Evolutionary conservation across 805 yeast genomes (phyloP).

Genomic region (Yueomyces sp.): DNA sequence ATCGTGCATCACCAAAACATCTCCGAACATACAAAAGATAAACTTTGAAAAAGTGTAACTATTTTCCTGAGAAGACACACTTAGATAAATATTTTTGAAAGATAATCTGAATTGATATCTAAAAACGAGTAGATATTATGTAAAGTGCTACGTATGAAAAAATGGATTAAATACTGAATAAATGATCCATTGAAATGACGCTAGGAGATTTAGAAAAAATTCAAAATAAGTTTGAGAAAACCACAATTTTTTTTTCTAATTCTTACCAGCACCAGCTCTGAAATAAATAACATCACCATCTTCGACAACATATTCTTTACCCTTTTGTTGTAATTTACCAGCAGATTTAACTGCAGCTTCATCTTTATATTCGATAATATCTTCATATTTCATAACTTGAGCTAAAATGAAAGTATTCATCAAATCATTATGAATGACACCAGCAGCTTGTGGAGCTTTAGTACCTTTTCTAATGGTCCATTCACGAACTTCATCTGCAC

Average conservation of each 20-base stretch:
- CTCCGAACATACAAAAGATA: too few relatives aligned
- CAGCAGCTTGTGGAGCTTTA: constrained; percentile 98
- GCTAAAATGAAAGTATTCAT: constrained; percentile 93
- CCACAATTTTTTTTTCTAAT: constrained; percentile 17
- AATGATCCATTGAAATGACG: too few relatives aligned
- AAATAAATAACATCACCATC: constrained; percentile 88
- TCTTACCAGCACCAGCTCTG: constrained; percentile 91
- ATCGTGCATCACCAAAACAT: too few relatives aligned
- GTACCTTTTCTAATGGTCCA: constrained; percentile 93
- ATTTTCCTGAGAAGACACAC: too few relatives aligned
- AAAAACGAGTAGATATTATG: too few relatives aligned
- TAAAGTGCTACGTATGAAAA: too few relatives aligned
- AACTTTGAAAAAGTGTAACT: too few relatives aligned
- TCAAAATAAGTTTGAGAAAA: too few relatives aligned
- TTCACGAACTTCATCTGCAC: constrained; percentile 92
- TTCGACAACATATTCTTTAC: constrained; percentile 89
- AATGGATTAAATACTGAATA: too few relatives aligned
- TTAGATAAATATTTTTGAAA: too few relatives aligned
- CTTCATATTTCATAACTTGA: constrained; percentile 77
- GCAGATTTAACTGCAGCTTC: constrained; percentile 73
- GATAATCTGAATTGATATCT: too few relatives aligned
- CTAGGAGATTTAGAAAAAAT: too few relatives aligned
- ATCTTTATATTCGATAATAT: constrained; percentile 63
- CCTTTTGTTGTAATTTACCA: constrained; percentile 83
- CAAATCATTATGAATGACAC: constrained; percentile 91